Conservation (phyloP, 305 asterid species). For the Ilex paraguariensis region DNA sequence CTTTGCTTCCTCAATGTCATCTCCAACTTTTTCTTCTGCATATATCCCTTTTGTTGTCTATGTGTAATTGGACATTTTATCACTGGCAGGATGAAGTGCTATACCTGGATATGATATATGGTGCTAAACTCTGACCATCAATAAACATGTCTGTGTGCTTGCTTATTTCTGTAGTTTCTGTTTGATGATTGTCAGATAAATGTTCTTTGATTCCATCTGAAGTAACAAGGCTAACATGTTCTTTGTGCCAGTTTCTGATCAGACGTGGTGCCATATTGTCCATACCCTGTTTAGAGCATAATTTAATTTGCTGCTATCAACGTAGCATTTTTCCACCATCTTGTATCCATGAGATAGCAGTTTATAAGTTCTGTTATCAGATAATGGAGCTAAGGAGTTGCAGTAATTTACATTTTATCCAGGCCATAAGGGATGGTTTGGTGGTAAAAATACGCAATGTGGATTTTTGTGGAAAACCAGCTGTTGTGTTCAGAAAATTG, state of each 20-base stretch:
- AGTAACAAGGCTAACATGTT: background rate
- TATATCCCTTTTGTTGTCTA: too few species aligned
- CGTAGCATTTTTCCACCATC: conserved; percentile 13
- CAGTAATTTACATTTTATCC: conserved; percentile 40
- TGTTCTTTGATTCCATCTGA: background rate
- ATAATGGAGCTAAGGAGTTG: conserved; percentile 54
- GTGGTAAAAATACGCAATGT: conserved; percentile 35
- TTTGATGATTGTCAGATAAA: too few species aligned
- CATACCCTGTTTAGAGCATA: conserved; percentile 1
- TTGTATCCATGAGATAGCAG: conserved; percentile 13
- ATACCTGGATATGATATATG: background rate
- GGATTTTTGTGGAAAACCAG: conserved; percentile 38
- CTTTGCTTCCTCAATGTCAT: too few species aligned
- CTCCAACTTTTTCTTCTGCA: too few species aligned
- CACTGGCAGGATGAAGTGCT: background rate
- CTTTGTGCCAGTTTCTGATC: background rate
- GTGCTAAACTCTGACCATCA: background rate
- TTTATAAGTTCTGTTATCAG: conserved; percentile 14
- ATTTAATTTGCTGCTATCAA: background rate
- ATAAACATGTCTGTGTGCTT: background rate
- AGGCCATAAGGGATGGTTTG: conserved; percentile 38
- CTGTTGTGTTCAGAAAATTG: conserved; percentile 33
- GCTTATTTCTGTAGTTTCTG: background rate
- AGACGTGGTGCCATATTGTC: background rate
- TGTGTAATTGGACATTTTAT: background rate